Percentiles rank a stretch among this genome's conserved stretches.
phyloP scores from a whole-genome alignment of 495 filamentous ascomycete genomes.

The Pyrenula massariospora region DNA sequence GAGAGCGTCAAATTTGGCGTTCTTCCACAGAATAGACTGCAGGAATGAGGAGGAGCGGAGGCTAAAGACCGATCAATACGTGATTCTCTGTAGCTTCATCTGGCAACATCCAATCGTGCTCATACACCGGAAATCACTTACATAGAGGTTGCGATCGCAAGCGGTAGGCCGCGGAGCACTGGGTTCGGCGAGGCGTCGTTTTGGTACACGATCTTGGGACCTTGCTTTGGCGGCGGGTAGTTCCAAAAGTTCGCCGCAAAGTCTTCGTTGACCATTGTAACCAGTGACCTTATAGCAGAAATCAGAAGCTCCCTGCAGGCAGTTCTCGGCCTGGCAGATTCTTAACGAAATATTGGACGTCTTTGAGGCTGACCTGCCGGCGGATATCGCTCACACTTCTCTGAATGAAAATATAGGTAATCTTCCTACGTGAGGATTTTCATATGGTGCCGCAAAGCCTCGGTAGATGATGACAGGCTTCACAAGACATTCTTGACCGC shows the following conservation, averaged over 20 bases:
- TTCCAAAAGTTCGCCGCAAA: constrained; percentile 15
- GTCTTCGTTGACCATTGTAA: no score
- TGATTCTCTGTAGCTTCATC: neutral
- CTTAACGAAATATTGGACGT: no score
- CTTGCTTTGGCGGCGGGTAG: constrained; percentile 32
- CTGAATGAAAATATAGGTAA: no score
- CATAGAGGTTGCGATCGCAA: constrained; percentile 38
- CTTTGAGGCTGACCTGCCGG: no score
- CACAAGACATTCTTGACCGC: no score
- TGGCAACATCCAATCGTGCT: neutral
- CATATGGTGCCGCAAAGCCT: no score
- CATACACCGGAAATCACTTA: constrained; percentile 21
- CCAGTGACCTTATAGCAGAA: no score
- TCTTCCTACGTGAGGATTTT: no score
- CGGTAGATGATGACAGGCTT: no score
- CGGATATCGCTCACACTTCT: no score
- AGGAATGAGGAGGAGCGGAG: constrained; percentile 42
- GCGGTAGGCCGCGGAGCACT: constrained; percentile 36
- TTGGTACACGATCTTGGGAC: constrained; percentile 31
- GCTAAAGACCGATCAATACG: constrained; percentile 19
- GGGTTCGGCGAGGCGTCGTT: constrained; percentile 39
- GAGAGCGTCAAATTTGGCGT: constrained; percentile 59
- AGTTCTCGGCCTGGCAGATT: no score
- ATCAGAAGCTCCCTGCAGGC: no score
- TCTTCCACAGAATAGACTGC: constrained; percentile 55